Percentiles rank a stretch among this genome's conserved stretches.
These are phyloP conservation scores for Eucommia ulmoides DNA, from an alignment of 257 asterid species.

Conservation along the genomic window DNA sequence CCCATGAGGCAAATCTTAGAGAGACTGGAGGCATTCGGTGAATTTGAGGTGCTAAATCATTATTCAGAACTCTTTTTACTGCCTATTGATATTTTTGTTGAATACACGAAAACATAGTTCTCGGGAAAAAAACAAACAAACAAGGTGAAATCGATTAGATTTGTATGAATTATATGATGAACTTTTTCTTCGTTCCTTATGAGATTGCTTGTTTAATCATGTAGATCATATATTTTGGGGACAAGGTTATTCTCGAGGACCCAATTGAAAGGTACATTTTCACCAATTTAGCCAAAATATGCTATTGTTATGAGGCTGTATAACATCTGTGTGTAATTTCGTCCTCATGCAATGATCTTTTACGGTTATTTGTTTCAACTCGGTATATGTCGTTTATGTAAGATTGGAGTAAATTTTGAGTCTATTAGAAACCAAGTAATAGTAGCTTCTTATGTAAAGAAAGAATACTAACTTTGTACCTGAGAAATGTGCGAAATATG, in stretches of 20 bases:
- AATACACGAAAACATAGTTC: background rate
- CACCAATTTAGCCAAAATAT: background rate
- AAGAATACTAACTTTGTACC: no score
- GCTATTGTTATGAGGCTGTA: no score
- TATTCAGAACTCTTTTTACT: background rate
- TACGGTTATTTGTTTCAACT: no score
- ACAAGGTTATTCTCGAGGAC: slow-evolving; percentile 75
- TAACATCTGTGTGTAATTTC: no score
- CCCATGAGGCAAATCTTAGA: slow-evolving; percentile 93
- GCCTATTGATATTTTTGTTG: background rate
- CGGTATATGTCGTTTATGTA: no score
- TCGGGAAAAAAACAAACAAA: background rate
- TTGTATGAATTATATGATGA: background rate
- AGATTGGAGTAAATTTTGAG: no score
- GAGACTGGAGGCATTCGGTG: slow-evolving; percentile 80
- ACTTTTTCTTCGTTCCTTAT: background rate
- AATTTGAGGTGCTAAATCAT: slow-evolving; percentile 61
- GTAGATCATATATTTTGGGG: slow-evolving; percentile 85
- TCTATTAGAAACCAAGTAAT: no score
- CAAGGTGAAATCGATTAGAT: background rate
- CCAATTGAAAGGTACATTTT: slow-evolving; percentile 66
- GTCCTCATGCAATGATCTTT: no score
- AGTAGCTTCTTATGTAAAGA: no score
- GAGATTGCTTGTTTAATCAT: slow-evolving; percentile 4
- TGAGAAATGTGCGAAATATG: no score